phyloP scores from a whole-genome alignment of 192 early-diverging fungal species.

The Backusella circina region DNA sequence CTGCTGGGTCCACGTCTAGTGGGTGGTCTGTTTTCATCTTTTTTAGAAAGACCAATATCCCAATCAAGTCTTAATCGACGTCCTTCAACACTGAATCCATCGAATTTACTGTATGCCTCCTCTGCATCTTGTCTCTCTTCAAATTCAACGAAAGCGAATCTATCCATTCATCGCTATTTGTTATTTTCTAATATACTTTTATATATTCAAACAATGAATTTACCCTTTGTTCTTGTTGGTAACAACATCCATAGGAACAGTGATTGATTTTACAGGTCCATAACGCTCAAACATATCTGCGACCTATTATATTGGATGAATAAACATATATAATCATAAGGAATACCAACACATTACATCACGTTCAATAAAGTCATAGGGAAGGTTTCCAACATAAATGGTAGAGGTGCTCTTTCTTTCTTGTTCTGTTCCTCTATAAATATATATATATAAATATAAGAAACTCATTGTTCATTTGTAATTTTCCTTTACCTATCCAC shows the following conservation, averaged over 20 bases:
- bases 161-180: slow-evolving; percentile 13
- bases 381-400: slow-evolving; percentile 75
- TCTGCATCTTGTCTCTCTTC: slow-evolving; percentile 62
- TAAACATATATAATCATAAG: no score
- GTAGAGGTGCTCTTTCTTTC: slow-evolving; percentile 58
- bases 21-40: slow-evolving; percentile 16
- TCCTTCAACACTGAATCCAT: slow-evolving; percentile 54
- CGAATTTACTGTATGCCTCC: slow-evolving; percentile 58
- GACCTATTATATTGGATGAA: neutral
- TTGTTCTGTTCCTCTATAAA: slow-evolving; percentile 60
- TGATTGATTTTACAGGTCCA: slow-evolving; percentile 58
- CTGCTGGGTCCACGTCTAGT: neutral
- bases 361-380: slow-evolving; percentile 65
- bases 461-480: no score
- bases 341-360: slow-evolving; percentile 48
- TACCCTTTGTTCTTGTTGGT: slow-evolving; percentile 80
- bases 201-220: no score
- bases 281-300: slow-evolving; percentile 72
- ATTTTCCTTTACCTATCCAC: slow-evolving; percentile 43
- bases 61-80: slow-evolving; percentile 52
- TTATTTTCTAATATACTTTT: no score
- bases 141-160: slow-evolving; percentile 76
- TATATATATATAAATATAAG: neutral
- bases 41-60: slow-evolving; percentile 22
- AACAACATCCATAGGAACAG: slow-evolving; percentile 67